phyloP scores from a whole-genome alignment of 805 yeast genomes.

The Saturnispora sekii region DNA sequence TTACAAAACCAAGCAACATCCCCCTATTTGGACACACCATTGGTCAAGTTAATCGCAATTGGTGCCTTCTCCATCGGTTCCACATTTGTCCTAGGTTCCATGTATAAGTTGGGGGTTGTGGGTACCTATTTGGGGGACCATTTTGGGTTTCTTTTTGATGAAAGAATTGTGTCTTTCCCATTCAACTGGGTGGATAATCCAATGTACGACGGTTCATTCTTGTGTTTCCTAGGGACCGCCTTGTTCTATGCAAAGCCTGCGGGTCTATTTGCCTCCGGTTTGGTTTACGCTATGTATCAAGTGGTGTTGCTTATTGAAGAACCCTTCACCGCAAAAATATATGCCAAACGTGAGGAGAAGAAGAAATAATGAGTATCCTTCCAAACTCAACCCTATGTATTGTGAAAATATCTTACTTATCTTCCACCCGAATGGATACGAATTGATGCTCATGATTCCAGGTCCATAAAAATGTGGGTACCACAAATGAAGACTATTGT shows the following conservation, averaged over 20 bases:
- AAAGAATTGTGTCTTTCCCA: conserved; percentile 87
- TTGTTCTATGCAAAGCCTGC: conserved; percentile 84
- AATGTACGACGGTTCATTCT: conserved; percentile 90
- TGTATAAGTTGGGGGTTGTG: conserved; percentile 89
- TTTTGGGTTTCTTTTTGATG: conserved; percentile 89
- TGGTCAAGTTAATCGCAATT: conserved; percentile 36
- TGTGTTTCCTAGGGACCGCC: conserved; percentile 86
- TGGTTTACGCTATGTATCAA: conserved; percentile 74
- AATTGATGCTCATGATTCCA: not conserved
- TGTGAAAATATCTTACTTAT: too few relatives aligned
- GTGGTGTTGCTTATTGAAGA: conserved; percentile 86
- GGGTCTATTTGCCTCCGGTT: conserved; percentile 61
- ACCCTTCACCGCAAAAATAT: conserved; percentile 89
- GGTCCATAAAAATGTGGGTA: conserved; percentile 2
- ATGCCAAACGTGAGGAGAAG: conserved; percentile 33
- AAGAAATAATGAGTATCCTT: not conserved
- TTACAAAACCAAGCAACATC: conserved; percentile 62
- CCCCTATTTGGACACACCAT: conserved; percentile 37
- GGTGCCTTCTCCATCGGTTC: conserved; percentile 60
- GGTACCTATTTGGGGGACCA: conserved; percentile 97
- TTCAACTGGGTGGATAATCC: conserved; percentile 88
- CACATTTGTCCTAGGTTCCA: conserved; percentile 68
- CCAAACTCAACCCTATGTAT: too few relatives aligned
- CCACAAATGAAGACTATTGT: conserved; percentile 7
- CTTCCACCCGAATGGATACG: too few relatives aligned